Conservation (phyloP, 441 rosid species). For the Syzygium syzygioides region DNA sequence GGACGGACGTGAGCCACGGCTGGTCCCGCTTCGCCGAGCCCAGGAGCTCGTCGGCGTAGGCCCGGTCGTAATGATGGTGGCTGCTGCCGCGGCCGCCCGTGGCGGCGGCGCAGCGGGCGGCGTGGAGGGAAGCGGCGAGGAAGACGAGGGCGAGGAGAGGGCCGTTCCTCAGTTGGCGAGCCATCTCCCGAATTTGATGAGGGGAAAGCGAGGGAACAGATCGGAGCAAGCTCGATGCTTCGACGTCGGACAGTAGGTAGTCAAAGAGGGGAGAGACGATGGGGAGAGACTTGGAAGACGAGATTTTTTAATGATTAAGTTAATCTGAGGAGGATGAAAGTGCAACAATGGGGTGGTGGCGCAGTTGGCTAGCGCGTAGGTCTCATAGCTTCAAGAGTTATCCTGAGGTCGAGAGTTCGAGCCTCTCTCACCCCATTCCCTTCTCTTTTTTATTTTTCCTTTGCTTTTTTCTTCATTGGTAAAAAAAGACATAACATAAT, state of each 20-base stretch:
- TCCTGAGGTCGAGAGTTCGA: constrained; percentile 98
- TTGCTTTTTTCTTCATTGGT: too few species aligned
- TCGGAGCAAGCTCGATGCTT: not conserved
- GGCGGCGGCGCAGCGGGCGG: not conserved
- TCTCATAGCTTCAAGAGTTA: constrained; percentile 27
- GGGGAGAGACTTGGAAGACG: accelerated
- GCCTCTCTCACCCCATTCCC: constrained; percentile 75
- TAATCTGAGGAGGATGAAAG: accelerated
- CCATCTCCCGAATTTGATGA: not conserved
- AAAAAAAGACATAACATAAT: too few species aligned
- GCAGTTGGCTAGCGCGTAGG: constrained; percentile 10
- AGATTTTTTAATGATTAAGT: accelerated
- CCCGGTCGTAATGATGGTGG: constrained; percentile 9
- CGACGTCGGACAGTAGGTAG: not conserved
- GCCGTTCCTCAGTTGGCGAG: not conserved
- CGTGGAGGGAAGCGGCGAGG: not conserved
- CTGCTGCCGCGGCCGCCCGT: not conserved
- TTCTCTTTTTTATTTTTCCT: not conserved
- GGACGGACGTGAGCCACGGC: constrained; percentile 56
- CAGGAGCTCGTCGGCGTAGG: constrained; percentile 21
- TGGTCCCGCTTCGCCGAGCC: constrained; percentile 35
- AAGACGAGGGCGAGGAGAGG: not conserved
- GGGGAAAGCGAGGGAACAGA: not conserved
- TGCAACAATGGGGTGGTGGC: not conserved
- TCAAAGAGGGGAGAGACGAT: not conserved